A percentile compares a stretch with the other conserved stretches of the same genome.
Conservation (phyloP, 257 asterid species). For the Scutellaria galericulata region DNA sequence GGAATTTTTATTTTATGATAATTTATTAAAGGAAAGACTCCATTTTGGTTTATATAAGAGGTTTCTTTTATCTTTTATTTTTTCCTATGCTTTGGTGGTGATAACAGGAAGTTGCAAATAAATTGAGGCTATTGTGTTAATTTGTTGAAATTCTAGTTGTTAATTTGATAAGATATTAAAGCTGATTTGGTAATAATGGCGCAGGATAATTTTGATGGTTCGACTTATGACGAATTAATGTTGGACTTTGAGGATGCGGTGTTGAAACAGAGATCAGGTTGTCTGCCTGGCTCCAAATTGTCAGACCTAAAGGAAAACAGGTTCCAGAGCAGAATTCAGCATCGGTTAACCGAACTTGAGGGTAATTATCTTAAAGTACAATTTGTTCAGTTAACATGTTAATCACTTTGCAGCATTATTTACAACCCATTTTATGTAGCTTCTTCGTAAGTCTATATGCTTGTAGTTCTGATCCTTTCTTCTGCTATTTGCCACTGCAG, state of each 20-base stretch:
- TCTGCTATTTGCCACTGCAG: constrained; percentile 8
- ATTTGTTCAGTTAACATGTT: constrained; percentile 11
- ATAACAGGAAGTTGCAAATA: constrained; percentile 5
- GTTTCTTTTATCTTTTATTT: background rate
- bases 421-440: constrained; percentile 20
- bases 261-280: constrained; percentile 60
- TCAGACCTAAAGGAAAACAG: constrained; percentile 66
- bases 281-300: constrained; percentile 69
- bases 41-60: background rate
- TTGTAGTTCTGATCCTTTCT: constrained; percentile 21
- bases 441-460: constrained; percentile 19
- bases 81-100: background rate
- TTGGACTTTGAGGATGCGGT: constrained; percentile 88
- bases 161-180: constrained; percentile 2
- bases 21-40: constrained; percentile 19
- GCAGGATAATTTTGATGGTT: constrained; percentile 59
- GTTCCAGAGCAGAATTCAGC: constrained; percentile 65
- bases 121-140: background rate
- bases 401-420: constrained; percentile 13
- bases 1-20: constrained; percentile 16
- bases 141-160: background rate
- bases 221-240: constrained; percentile 82
- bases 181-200: constrained; percentile 32
- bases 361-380: constrained; percentile 53
- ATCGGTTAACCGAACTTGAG: constrained; percentile 81